These are phyloP conservation scores for Nitzschia sp. DNA, from an alignment of 108 stramenopile genomes.

Conservation along the genomic window DNA sequence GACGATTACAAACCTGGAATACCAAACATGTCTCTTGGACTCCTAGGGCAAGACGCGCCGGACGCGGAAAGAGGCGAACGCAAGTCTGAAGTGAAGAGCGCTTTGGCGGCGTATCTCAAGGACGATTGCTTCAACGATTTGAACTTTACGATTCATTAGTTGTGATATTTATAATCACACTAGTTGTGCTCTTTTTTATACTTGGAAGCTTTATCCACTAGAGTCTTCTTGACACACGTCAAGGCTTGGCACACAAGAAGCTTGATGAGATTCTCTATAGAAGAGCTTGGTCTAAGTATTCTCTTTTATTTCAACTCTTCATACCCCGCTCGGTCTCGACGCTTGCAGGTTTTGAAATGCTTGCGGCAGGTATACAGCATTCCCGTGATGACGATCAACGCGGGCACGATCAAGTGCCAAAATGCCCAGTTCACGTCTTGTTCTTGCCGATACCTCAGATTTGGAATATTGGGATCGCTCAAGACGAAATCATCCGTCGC, in stretches of 20 bases:
- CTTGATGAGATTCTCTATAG: too few relatives aligned
- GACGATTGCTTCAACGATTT: too few relatives aligned
- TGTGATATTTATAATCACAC: too few relatives aligned
- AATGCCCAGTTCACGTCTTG: background rate
- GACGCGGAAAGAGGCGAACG: background rate
- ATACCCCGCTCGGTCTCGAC: constrained; percentile 7
- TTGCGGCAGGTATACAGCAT: constrained; percentile 8
- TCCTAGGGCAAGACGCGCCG: background rate
- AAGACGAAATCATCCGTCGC: constrained; percentile 40
- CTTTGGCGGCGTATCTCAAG: constrained; percentile 2
- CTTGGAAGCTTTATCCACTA: too few relatives aligned
- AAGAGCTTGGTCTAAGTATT: too few relatives aligned
- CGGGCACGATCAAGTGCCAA: constrained; percentile 10
- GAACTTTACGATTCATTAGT: too few relatives aligned
- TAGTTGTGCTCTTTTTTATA: too few relatives aligned
- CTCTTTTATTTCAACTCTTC: constrained; percentile 19
- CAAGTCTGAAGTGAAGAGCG: constrained; percentile 1
- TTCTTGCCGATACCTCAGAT: background rate
- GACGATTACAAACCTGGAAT: constrained; percentile 6
- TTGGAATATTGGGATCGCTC: constrained; percentile 35
- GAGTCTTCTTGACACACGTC: too few relatives aligned
- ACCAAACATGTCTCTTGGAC: background rate
- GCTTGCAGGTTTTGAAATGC: background rate
- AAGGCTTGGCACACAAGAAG: too few relatives aligned
- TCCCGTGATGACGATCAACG: constrained; percentile 10